A percentile compares a stretch with the other conserved stretches of the same genome.
These are phyloP conservation scores for Neocatenulostroma microsporum DNA, from an alignment of 2,329 filamentous ascomycete genomes.

Conservation along the genomic window DNA sequence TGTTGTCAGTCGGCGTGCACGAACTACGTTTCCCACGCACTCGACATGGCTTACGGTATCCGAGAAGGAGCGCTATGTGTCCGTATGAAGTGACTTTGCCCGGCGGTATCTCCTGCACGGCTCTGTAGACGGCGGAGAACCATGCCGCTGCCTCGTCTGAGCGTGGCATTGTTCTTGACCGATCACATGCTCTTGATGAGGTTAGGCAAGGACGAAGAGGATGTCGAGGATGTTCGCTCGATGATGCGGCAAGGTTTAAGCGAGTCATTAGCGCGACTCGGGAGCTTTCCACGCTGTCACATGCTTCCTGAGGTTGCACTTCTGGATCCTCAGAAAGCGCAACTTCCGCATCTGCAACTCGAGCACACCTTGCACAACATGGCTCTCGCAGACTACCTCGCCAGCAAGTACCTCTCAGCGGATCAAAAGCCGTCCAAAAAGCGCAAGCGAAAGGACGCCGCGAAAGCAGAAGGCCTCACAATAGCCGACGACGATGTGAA, in stretches of 20 bases:
- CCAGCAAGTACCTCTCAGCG: conserved; percentile 78
- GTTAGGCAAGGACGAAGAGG: no score
- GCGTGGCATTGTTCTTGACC: no score
- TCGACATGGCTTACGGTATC: conserved; percentile 62
- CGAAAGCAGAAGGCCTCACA: conserved; percentile 34
- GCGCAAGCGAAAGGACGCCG: conserved; percentile 41
- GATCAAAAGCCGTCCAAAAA: conserved; percentile 50
- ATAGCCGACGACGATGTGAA: conserved; percentile 48
- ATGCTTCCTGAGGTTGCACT: no score
- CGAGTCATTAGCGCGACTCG: conserved; percentile 2
- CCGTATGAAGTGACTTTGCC: conserved; percentile 86
- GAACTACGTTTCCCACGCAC: no score
- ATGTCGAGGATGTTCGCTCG: no score
- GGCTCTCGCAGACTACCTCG: conserved; percentile 75
- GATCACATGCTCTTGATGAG: no score
- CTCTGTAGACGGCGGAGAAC: conserved; percentile 69
- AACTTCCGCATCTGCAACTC: neutral
- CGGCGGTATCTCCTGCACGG: conserved; percentile 74
- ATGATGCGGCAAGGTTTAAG: no score
- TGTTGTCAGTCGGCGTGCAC: conserved; percentile 7
- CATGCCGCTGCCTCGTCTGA: conserved; percentile 69
- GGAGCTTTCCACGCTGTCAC: conserved; percentile 3
- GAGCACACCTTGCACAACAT: no score
- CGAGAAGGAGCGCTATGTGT: conserved; percentile 65
- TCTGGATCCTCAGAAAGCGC: no score